A percentile compares a stretch with the other conserved stretches of the same genome.
Conservation (phyloP, 495 filamentous ascomycete species). For the Lophiotrema nucula region DNA sequence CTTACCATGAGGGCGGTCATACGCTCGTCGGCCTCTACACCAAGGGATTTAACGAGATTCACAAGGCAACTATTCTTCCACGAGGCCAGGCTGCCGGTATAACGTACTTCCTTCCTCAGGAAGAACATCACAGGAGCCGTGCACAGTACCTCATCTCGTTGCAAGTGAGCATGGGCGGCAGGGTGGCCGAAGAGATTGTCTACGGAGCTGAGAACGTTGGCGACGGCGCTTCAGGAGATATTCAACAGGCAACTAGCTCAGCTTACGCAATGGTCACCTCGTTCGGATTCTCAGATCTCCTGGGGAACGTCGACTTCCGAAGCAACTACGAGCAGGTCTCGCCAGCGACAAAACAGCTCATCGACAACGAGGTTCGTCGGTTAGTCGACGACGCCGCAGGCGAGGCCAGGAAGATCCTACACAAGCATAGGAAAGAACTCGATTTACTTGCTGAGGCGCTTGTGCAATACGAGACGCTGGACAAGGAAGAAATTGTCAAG, state of each 20-base stretch:
- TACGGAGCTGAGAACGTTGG: conserved; percentile 86
- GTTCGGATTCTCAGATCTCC: conserved; percentile 81
- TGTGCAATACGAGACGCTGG: conserved; percentile 90
- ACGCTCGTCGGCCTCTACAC: conserved; percentile 85
- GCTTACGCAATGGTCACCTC: conserved; percentile 83
- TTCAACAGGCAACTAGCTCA: conserved; percentile 71
- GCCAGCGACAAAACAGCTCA: conserved; percentile 74
- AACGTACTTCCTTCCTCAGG: conserved; percentile 80
- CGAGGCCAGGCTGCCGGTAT: conserved; percentile 81
- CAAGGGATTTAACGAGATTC: conserved; percentile 67
- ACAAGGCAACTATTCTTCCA: conserved; percentile 96
- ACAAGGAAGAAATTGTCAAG: conserved; percentile 82
- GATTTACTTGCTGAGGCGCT: conserved; percentile 84
- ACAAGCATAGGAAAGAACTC: conserved; percentile 71
- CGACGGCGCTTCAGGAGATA: conserved; percentile 64
- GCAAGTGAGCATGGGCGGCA: conserved; percentile 84
- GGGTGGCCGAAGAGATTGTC: conserved; percentile 89
- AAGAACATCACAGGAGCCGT: conserved; percentile 76
- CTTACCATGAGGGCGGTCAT: conserved; percentile 96
- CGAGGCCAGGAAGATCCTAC: conserved; percentile 71
- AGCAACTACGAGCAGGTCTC: conserved; percentile 78
- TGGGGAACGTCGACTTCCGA: conserved; percentile 85
- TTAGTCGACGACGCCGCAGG: conserved; percentile 77
- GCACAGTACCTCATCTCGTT: conserved; percentile 71
- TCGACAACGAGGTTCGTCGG: conserved; percentile 82